Conservation (phyloP, 169 alveolate genomes). For the Plasmodium fragile region DNA sequence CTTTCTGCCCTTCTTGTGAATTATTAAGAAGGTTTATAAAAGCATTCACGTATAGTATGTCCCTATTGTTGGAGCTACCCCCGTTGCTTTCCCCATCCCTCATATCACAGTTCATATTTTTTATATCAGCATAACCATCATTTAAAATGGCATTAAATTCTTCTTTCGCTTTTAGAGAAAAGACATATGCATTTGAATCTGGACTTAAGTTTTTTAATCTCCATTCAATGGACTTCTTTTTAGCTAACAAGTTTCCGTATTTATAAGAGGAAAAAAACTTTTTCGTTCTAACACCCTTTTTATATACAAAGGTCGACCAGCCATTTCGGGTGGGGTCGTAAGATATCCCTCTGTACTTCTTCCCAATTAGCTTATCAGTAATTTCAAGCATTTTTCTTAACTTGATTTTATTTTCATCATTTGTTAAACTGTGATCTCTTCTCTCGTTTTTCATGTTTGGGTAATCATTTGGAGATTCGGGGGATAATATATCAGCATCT, state of each 20-base stretch:
- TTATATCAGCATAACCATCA: constrained; percentile 30
- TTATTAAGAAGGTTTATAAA: constrained; percentile 32
- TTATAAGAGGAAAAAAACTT: constrained; percentile 68
- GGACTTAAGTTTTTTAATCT: constrained; percentile 55
- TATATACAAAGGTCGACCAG: constrained; percentile 75
- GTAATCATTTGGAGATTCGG: neutral
- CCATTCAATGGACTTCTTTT: constrained; percentile 74
- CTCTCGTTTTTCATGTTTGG: neutral
- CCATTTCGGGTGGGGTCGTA: constrained; percentile 73
- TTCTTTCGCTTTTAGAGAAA: constrained; percentile 64
- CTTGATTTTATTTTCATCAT: constrained; percentile 24
- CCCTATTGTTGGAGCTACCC: constrained; percentile 11
- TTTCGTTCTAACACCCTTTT: constrained; percentile 50
- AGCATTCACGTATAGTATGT: constrained; percentile 57
- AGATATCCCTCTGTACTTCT: constrained; percentile 68
- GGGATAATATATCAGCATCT: neutral
- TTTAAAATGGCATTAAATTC: constrained; percentile 60
- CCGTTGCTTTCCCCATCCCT: neutral
- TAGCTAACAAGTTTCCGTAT: constrained; percentile 72
- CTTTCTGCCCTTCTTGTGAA: neutral
- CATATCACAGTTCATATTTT: neutral
- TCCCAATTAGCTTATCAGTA: constrained; percentile 62
- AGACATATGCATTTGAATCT: constrained; percentile 65
- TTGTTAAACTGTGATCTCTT: neutral
- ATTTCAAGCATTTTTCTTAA: constrained; percentile 57